Percentiles rank a stretch among this genome's conserved stretches.
phyloP scores from a whole-genome alignment of 169 alveolate genomes.

The Perkinsus olseni region DNA sequence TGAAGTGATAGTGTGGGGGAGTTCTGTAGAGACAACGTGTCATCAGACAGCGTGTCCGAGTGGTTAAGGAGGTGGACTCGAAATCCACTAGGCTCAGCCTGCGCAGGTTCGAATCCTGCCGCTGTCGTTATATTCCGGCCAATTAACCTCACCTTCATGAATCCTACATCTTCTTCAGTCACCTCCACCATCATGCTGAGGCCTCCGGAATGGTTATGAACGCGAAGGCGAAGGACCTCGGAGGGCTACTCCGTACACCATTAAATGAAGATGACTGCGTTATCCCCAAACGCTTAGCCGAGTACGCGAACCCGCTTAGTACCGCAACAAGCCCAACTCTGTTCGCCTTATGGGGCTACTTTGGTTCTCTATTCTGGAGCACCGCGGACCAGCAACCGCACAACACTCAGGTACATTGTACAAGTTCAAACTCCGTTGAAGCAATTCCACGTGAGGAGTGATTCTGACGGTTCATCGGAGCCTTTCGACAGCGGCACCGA shows the following conservation, averaged over 20 bases:
- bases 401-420: background rate
- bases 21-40: too few relatives aligned
- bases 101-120: too few relatives aligned
- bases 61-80: too few relatives aligned
- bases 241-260: background rate
- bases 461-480: background rate
- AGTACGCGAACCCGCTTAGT: background rate
- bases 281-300: background rate
- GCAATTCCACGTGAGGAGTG: background rate
- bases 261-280: background rate
- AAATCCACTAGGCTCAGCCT: too few relatives aligned
- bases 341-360: too few relatives aligned
- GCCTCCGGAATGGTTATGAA: background rate
- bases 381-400: too few relatives aligned
- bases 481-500: background rate
- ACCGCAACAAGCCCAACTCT: too few relatives aligned
- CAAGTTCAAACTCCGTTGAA: background rate
- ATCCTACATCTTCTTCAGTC: background rate
- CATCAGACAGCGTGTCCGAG: too few relatives aligned
- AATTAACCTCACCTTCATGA: background rate
- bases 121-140: background rate
- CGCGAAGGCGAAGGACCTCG: background rate
- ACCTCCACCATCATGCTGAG: background rate
- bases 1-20: too few relatives aligned
- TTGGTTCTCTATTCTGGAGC: too few relatives aligned